Evolutionary conservation across 805 yeast genomes (phyloP).

Genomic region (Metschnikowia borealis): DNA sequence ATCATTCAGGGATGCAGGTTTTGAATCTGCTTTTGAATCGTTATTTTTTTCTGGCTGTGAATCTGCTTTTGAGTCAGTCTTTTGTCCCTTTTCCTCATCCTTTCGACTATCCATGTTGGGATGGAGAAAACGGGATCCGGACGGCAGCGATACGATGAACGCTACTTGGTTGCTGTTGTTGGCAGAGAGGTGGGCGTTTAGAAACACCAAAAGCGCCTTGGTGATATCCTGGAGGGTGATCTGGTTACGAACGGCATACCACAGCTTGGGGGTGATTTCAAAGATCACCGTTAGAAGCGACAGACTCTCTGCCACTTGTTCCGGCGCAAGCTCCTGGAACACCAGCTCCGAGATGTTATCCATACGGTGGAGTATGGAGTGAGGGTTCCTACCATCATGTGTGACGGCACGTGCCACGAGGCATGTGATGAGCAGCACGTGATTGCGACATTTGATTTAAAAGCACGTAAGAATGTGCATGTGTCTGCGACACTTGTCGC

Average conservation of each 20-base stretch:
- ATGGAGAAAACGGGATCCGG: conserved; percentile 65
- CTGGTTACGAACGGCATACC: conserved; percentile 48
- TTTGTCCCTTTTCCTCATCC: conserved; percentile 1
- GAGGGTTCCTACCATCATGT: neutral
- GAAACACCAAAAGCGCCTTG: conserved; percentile 64
- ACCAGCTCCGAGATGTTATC: conserved; percentile 65
- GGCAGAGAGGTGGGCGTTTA: conserved; percentile 84
- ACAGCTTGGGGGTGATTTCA: conserved; percentile 71
- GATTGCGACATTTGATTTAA: too few relatives aligned
- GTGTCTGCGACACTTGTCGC: too few relatives aligned
- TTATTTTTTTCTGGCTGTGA: too few relatives aligned
- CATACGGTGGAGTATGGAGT: conserved; percentile 31
- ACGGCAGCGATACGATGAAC: conserved; percentile 69
- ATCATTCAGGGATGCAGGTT: too few relatives aligned
- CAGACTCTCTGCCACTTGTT: conserved; percentile 47
- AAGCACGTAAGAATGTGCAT: too few relatives aligned
- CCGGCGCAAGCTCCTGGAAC: conserved; percentile 35
- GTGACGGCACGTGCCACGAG: neutral
- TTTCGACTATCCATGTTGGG: conserved; percentile 41
- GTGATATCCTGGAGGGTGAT: conserved; percentile 56
- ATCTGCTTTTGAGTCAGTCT: too few relatives aligned
- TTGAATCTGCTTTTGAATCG: too few relatives aligned
- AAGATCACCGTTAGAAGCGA: conserved; percentile 73
- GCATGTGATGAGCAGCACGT: neutral
- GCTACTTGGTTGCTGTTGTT: conserved; percentile 83